Percentiles rank a stretch among this genome's conserved stretches.
phyloP scores from a whole-genome alignment of 495 filamentous ascomycete species.

The Cercophora sp. region DNA sequence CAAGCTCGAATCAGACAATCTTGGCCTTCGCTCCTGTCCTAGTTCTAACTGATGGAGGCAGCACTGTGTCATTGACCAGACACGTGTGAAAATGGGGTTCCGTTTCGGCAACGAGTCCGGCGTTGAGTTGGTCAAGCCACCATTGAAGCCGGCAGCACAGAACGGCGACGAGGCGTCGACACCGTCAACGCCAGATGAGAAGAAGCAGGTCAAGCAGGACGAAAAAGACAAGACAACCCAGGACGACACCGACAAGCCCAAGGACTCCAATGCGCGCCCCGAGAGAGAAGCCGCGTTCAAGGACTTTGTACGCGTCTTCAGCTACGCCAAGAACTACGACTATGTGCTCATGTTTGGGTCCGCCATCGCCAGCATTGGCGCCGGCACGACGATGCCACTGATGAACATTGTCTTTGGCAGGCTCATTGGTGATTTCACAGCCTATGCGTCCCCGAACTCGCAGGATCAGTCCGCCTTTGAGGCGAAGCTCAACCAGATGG shows the following conservation, averaged over 20 bases:
- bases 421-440: conserved; percentile 30
- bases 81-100: conserved; percentile 4
- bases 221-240: too few species aligned
- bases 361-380: conserved; percentile 29
- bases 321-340: conserved; percentile 42
- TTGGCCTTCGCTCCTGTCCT: too few species aligned
- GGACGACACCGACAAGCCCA: conserved; percentile 1
- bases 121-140: not conserved
- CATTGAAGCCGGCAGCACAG: not conserved
- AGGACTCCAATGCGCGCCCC: conserved; percentile 27
- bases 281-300: conserved; percentile 40
- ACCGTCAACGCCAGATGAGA: not conserved
- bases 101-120: conserved; percentile 7
- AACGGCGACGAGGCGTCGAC: not conserved
- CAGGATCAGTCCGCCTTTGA: conserved; percentile 15
- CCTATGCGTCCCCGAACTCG: conserved; percentile 9
- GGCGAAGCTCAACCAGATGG: conserved; percentile 19
- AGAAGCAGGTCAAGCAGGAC: not conserved
- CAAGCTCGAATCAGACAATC: too few species aligned
- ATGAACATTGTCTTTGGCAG: conserved; percentile 38
- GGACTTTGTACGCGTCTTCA: conserved; percentile 43
- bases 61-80: too few species aligned
- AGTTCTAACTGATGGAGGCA: too few species aligned
- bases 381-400: conserved; percentile 32
- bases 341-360: conserved; percentile 35